Evolutionary conservation across 2,329 filamentous ascomycete genomes (phyloP).

Genomic region (Venturia effusa): DNA sequence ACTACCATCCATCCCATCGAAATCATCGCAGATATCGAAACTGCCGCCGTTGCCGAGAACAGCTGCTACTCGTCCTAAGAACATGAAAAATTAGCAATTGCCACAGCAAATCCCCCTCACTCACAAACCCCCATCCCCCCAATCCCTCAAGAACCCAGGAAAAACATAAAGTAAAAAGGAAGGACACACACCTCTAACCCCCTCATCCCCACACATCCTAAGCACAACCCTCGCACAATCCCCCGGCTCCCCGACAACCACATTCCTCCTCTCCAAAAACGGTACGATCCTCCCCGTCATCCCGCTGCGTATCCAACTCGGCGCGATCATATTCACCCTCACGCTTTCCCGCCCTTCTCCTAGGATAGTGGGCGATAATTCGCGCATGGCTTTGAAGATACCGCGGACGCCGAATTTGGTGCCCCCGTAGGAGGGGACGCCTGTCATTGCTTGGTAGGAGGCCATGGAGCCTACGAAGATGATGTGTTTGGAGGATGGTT

Average conservation of each 20-base stretch:
- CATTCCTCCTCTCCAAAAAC: neutral
- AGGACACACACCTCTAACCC: neutral
- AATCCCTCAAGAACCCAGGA: neutral
- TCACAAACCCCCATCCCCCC: neutral
- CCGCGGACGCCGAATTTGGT: constrained; percentile 22
- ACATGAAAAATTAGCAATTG: constrained; percentile 12
- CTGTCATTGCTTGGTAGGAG: constrained; percentile 18
- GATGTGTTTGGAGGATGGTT: constrained; percentile 13
- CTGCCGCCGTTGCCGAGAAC: neutral
- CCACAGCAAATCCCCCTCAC: constrained; percentile 11
- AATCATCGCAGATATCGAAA: constrained; percentile 6
- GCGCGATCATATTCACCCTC: constrained; percentile 5
- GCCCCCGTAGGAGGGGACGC: constrained; percentile 18
- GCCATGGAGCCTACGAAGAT: constrained; percentile 19
- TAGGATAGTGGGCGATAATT: neutral
- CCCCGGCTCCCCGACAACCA: neutral
- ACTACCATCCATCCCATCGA: neutral
- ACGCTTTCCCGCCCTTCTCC: neutral
- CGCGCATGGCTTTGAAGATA: constrained; percentile 18
- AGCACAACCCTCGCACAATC: constrained; percentile 5
- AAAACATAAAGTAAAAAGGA: neutral
- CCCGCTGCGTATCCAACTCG: constrained; percentile 3
- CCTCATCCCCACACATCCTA: constrained; percentile 5
- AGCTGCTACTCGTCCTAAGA: neutral
- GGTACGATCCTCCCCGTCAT: neutral